Base-by-base conservation (phyloP, 352 stramenopile genomes). In the Phytopythium chamaehyphon region DNA sequence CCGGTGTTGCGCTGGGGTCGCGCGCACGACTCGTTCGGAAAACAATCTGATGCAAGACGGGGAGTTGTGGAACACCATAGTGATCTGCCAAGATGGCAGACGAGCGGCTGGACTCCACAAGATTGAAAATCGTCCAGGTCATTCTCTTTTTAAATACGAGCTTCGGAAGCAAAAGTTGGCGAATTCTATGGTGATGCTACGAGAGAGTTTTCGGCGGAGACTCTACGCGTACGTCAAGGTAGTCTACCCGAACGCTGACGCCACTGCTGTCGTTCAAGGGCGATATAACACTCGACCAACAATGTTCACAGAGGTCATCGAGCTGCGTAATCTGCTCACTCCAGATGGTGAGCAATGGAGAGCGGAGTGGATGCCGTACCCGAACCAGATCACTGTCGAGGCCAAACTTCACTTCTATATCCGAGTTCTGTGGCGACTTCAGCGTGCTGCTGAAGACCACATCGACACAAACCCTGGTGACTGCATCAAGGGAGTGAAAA, bases 141-240 rank as follows among this genome's bases (percentile, higher is more conserved):
- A n/a, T n/a, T n/a, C n/a, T n/a, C n/a, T n/a, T n/a, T n/a, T n/a
- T 21, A 56, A 49, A 39, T 6, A 22, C 2, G 39, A 56, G 31
- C 50, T 56, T n/a, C 23, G 50, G 36, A 21, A 47, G 18, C 50
- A 56, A 37, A 57, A 51, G 49, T n/a, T 37, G 0, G 42, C 47
- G 42, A 62, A 55, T 37, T 42, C 56, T 35, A 22, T 16, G n/a
- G 53, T 54, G 1, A 58, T 62, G 49, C 37, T 62, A 22, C 24
- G 42, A 7, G 22, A 57, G 22, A 42, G 57, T 43, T 62, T 62
- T 37, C 42, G 56, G n/a, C 36, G 49, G 14, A 48, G 56, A 28
- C 26, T 62, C 9, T 43, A 35, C 11, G 36, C 50, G 31, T 62
- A 57, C 22, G n/a, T 54, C 0, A 47, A 51, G 8, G 40, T 61